phyloP scores from a whole-genome alignment of 106 monocot genomes.

The Apostasia ramifera region DNA sequence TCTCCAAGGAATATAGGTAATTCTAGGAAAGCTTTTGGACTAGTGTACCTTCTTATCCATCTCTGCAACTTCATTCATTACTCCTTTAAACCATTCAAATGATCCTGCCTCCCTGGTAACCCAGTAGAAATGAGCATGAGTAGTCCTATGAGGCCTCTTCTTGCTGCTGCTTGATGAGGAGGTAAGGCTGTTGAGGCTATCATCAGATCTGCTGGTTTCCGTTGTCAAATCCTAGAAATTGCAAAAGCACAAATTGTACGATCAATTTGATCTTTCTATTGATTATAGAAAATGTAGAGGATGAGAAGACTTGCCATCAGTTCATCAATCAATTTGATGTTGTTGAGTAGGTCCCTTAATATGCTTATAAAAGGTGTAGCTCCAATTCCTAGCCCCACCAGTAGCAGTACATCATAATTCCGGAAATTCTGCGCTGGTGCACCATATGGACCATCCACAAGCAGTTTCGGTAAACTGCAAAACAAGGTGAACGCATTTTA shows the following conservation, averaged over 20 bases:
- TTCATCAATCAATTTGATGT: conserved; percentile 64
- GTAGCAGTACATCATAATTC: conserved; percentile 80
- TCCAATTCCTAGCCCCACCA: conserved; percentile 89
- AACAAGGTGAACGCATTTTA: no score
- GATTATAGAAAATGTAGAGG: not conserved
- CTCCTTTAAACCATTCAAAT: conserved; percentile 95
- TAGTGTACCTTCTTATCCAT: conserved; percentile 67
- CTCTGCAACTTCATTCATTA: conserved; percentile 88
- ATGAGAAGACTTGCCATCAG: conserved; percentile 22
- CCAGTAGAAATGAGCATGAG: conserved; percentile 81
- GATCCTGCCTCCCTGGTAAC: conserved; percentile 77
- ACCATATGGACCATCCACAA: conserved; percentile 87
- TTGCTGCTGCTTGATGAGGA: conserved; percentile 34
- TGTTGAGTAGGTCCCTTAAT: conserved; percentile 72
- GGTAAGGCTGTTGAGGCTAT: conserved; percentile 41
- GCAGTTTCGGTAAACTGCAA: conserved; percentile 60
- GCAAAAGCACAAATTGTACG: not conserved
- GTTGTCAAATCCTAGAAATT: conserved; percentile 42
- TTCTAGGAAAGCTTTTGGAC: no score
- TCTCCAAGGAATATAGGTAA: not conserved
- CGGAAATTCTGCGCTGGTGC: conserved; percentile 84
- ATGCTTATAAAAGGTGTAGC: conserved; percentile 94
- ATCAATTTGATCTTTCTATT: no score
- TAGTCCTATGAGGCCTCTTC: conserved; percentile 56
- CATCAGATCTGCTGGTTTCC: conserved; percentile 59